phyloP scores from a whole-genome alignment of 768 basidiomycete species.

The Serendipita sp. region DNA sequence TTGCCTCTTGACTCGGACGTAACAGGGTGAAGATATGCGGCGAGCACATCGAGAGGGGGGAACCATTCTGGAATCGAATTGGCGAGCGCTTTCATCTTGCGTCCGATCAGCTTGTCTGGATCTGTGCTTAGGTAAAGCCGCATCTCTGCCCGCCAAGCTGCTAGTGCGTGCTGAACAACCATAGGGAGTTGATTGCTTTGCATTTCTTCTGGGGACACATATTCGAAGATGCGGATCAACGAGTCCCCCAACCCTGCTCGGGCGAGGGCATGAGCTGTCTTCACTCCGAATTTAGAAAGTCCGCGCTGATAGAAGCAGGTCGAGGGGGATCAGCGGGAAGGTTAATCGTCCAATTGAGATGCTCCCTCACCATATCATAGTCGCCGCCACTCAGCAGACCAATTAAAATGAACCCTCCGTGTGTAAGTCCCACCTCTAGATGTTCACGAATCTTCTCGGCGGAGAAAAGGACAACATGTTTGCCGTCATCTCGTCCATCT shows the following conservation, averaged over 20 bases:
- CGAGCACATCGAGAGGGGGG: constrained; percentile 55
- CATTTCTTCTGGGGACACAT: not conserved
- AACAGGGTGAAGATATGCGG: constrained; percentile 64
- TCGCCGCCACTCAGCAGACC: constrained; percentile 83
- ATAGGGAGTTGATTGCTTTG: not conserved
- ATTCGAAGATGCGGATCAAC: constrained; percentile 34
- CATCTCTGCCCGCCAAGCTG: constrained; percentile 46
- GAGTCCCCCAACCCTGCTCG: constrained; percentile 66
- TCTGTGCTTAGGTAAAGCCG: constrained; percentile 54
- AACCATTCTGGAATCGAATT: constrained; percentile 49
- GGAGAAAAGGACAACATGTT: constrained; percentile 36
- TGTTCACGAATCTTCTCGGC: constrained; percentile 30
- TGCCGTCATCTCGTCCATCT: constrained; percentile 57
- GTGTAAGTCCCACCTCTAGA: constrained; percentile 34
- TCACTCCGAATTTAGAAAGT: constrained; percentile 47
- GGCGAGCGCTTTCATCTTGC: constrained; percentile 50
- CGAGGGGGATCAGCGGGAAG: not conserved
- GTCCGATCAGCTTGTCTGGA: constrained; percentile 42
- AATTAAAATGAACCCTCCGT: constrained; percentile 61
- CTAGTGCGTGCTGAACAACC: constrained; percentile 28
- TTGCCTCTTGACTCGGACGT: constrained; percentile 47
- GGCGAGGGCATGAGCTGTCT: constrained; percentile 63
- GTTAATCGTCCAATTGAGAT: not conserved
- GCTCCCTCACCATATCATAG: constrained; percentile 43
- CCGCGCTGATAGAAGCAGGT: constrained; percentile 23